phyloP scores from a whole-genome alignment of 768 basidiomycete genomes.

The Termitomyces sp. region DNA sequence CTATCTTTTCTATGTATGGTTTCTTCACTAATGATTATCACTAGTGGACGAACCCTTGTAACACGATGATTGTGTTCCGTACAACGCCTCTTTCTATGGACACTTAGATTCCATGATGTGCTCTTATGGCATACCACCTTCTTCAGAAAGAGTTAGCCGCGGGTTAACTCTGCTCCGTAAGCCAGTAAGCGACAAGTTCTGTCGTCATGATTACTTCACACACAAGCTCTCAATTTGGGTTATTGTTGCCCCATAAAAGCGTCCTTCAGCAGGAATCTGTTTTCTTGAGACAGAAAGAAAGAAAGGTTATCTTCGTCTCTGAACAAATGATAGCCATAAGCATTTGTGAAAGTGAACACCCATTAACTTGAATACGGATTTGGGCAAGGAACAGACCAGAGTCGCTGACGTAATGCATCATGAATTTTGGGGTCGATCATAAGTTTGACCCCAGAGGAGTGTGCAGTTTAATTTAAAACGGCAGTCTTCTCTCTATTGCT shows the following conservation, averaged over 20 bases:
- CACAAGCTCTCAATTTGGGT: not conserved
- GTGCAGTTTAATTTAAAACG: slow-evolving; percentile 20
- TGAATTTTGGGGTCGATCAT: slow-evolving; percentile 41
- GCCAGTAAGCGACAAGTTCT: not conserved
- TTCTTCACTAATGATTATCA: not conserved
- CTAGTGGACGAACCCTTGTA: slow-evolving; percentile 54
- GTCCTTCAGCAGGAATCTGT: not conserved
- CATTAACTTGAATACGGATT: not conserved
- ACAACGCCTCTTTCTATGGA: not conserved
- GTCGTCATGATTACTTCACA: not conserved
- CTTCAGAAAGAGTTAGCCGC: not conserved
- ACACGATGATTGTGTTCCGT: slow-evolving; percentile 33
- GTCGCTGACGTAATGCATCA: slow-evolving; percentile 20
- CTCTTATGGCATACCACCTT: not conserved
- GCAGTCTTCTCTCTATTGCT: slow-evolving; percentile 9
- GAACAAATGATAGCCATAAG: not conserved
- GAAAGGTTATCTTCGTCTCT: not conserved
- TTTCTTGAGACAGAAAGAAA: not conserved
- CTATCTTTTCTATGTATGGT: not conserved
- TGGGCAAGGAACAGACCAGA: not conserved
- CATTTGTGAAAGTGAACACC: no score
- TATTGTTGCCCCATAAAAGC: not conserved
- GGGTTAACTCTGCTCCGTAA: not conserved
- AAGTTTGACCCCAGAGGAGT: slow-evolving; percentile 34
- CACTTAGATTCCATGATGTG: not conserved